Percentiles rank a stretch among this genome's conserved stretches.
phyloP scores from a whole-genome alignment of 202 grass and related monocot genomes.

The Panicum virgatum region DNA sequence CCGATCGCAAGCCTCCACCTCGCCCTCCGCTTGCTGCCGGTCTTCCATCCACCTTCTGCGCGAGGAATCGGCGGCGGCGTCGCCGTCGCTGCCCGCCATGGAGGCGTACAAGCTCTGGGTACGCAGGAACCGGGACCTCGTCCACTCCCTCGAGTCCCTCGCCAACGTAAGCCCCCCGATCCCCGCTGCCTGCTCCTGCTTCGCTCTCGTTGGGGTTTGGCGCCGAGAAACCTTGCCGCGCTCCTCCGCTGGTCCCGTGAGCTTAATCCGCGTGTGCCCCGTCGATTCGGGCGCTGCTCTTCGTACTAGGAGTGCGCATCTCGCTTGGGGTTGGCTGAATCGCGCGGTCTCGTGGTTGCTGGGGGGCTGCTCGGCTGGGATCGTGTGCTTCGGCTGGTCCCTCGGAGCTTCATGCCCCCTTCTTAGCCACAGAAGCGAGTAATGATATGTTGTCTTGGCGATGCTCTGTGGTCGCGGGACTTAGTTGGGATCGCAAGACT shows the following conservation, averaged over 20 bases:
- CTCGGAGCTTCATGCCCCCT: neutral
- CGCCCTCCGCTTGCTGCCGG: too few relatives aligned
- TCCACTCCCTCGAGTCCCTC: conserved; percentile 85
- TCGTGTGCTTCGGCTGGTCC: conserved; percentile 16
- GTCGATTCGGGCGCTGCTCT: neutral
- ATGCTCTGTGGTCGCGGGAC: neutral
- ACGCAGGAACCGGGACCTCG: conserved; percentile 83
- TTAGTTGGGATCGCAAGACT: neutral
- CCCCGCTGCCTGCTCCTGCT: conserved; percentile 1
- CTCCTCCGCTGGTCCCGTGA: neutral
- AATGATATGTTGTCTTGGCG: neutral
- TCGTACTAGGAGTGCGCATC: neutral
- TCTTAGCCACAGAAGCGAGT: neutral
- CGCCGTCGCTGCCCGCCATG: conserved; percentile 49
- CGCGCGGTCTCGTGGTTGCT: neutral
- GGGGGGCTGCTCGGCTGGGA: neutral
- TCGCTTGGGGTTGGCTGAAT: neutral
- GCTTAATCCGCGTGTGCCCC: neutral
- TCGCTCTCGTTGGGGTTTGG: neutral
- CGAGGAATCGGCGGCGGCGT: too few relatives aligned
- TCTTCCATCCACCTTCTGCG: neutral
- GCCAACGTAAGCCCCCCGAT: conserved; percentile 69
- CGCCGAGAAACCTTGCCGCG: neutral
- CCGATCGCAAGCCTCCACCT: neutral
- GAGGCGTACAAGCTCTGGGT: conserved; percentile 95